Evolutionary conservation across 441 rosid genomes (phyloP).

Genomic region (Raphanus hybrid): DNA sequence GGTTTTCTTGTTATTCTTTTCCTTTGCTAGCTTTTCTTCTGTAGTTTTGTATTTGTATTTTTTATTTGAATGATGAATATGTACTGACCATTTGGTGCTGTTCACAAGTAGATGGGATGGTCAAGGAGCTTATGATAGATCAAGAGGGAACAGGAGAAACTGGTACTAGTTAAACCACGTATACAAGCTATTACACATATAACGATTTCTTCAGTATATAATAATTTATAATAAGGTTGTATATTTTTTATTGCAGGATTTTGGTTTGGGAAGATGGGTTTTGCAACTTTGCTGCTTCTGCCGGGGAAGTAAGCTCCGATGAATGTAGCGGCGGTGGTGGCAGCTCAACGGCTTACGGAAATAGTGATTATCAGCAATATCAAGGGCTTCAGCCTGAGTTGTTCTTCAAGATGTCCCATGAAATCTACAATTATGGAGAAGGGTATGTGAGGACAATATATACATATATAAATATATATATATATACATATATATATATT

Average conservation of each 20-base stretch:
- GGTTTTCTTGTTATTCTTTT: background rate
- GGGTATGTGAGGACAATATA: conserved; percentile 55
- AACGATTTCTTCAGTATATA: background rate
- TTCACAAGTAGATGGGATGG: conserved; percentile 77
- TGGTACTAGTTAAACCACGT: conserved; percentile 55
- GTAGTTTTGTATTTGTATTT: background rate
- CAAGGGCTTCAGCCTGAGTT: conserved; percentile 97
- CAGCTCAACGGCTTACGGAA: conserved; percentile 53
- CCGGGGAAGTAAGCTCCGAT: conserved; percentile 57
- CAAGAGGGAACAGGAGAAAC: conserved; percentile 96
- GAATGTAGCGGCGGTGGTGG: conserved; percentile 52
- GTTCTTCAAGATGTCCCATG: conserved; percentile 99
- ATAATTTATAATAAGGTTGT: background rate
- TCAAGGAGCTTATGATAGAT: conserved; percentile 94
- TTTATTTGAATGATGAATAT: conserved; percentile 1
- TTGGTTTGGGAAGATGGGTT: conserved; percentile 99
- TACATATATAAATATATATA: background rate
- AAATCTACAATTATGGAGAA: conserved; percentile 99
- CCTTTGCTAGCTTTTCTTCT: background rate
- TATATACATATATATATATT: background rate
- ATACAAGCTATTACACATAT: background rate
- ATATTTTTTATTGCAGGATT: conserved; percentile 62
- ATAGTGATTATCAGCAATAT: conserved; percentile 70
- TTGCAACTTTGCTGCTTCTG: conserved; percentile 91
- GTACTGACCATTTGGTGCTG: conserved; percentile 26